A percentile compares a stretch with the other conserved stretches of the same genome.
Conservation (phyloP, 2,329 filamentous ascomycete genomes). For the Dryadomyces quercus-mongolicae region DNA sequence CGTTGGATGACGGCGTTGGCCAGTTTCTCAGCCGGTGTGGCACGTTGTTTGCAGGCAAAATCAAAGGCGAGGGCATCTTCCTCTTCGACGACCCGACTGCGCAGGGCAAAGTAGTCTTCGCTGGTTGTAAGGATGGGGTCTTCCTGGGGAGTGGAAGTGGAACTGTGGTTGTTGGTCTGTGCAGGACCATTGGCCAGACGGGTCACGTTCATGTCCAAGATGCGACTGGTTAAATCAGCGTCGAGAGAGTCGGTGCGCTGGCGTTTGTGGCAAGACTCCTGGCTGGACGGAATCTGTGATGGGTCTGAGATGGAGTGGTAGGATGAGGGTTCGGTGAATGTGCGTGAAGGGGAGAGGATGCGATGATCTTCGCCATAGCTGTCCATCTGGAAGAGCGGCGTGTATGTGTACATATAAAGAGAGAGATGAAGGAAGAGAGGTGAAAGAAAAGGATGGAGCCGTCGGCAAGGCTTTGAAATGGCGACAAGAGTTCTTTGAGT, state of each 20-base stretch:
- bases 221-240: neutral
- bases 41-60: slow-evolving; percentile 19
- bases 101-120: slow-evolving; percentile 20
- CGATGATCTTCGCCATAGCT: neutral
- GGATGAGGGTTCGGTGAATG: neutral
- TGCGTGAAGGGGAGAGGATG: neutral
- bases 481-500: too few relatives aligned
- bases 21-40: slow-evolving; percentile 21
- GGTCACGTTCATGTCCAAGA: neutral
- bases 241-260: neutral
- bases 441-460: too few relatives aligned
- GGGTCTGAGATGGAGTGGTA: neutral
- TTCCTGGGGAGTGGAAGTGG: too few relatives aligned
- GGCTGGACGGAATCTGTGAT: neutral
- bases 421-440: too few relatives aligned
- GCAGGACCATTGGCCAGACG: too few relatives aligned
- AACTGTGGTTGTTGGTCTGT: too few relatives aligned
- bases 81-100: slow-evolving; percentile 14
- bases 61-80: slow-evolving; percentile 30
- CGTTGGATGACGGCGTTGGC: slow-evolving; percentile 28
- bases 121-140: neutral
- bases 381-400: neutral
- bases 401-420: too few relatives aligned
- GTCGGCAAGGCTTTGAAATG: too few relatives aligned
- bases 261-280: neutral